These are phyloP conservation scores for Nadsonia starkeyi-henricii DNA, from an alignment of 1,139 yeast genomes.

Conservation along the genomic window DNA sequence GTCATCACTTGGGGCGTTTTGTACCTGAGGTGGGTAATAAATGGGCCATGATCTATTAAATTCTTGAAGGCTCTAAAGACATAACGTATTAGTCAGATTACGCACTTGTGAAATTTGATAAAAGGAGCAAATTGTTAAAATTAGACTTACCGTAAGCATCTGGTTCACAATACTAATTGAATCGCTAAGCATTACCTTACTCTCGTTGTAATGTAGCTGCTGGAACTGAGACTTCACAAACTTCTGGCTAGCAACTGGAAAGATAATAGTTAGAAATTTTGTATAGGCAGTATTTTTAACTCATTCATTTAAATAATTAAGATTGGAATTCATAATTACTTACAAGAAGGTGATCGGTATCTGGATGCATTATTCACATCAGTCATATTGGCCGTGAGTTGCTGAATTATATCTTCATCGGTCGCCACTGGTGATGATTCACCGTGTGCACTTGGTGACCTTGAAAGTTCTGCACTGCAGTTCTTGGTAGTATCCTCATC, in stretches of 20 bases:
- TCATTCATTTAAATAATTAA: background rate
- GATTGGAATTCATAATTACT: background rate
- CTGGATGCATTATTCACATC: background rate
- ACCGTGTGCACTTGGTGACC: background rate
- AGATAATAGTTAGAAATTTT: too few species aligned
- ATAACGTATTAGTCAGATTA: too few species aligned
- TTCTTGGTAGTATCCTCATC: too few species aligned
- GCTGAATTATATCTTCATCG: background rate
- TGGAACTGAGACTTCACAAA: constrained; percentile 33
- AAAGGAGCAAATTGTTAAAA: too few species aligned
- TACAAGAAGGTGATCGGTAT: background rate
- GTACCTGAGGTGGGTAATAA: constrained; percentile 40
- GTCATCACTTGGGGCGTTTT: constrained; percentile 11
- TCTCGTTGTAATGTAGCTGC: constrained; percentile 58
- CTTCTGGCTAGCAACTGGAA: constrained; percentile 17
- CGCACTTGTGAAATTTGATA: too few species aligned
- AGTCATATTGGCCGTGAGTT: background rate
- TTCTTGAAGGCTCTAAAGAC: constrained; percentile 29
- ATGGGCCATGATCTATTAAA: constrained; percentile 51
- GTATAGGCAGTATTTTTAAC: too few species aligned
- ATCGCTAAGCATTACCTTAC: constrained; percentile 46
- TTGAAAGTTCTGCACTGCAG: too few species aligned
- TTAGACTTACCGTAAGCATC: constrained; percentile 24
- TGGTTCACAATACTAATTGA: constrained; percentile 45
- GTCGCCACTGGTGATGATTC: background rate